These are phyloP conservation scores for Solanum phureja DNA, from an alignment of 257 asterid genomes.

Conservation along the genomic window DNA sequence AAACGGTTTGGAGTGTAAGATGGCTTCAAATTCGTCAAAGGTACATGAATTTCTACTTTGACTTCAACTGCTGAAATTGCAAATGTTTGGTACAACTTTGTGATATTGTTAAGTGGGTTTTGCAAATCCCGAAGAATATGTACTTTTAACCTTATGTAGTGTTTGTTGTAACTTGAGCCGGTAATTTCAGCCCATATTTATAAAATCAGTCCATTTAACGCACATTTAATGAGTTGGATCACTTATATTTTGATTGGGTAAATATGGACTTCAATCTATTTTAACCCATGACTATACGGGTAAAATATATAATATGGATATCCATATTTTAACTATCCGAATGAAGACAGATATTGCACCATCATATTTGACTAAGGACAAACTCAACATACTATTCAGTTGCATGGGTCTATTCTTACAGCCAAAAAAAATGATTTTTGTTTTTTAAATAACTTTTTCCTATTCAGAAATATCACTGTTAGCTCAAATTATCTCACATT, in stretches of 20 bases:
- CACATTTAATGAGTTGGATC: background rate
- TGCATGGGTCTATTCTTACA: background rate
- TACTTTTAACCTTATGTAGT: background rate
- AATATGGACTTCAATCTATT: background rate
- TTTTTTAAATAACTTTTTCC: background rate
- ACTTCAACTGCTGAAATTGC: background rate
- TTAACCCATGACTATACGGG: background rate
- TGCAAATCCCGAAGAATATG: background rate
- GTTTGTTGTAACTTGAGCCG: background rate
- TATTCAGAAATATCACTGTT: background rate
- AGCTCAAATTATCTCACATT: background rate
- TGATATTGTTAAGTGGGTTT: background rate
- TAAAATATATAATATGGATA: background rate
- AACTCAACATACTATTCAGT: background rate
- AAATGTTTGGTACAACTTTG: background rate
- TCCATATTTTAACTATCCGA: background rate
- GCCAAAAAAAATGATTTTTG: background rate
- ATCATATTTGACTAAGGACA: background rate
- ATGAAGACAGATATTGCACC: background rate
- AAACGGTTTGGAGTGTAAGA: slow-evolving; percentile 22
- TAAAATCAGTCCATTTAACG: background rate
- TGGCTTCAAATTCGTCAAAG: slow-evolving; percentile 16
- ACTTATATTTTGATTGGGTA: background rate
- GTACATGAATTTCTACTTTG: background rate
- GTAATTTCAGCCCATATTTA: background rate